Base-by-base conservation (phyloP, 257 asterid genomes). In the Anisodus acutangulus region DNA sequence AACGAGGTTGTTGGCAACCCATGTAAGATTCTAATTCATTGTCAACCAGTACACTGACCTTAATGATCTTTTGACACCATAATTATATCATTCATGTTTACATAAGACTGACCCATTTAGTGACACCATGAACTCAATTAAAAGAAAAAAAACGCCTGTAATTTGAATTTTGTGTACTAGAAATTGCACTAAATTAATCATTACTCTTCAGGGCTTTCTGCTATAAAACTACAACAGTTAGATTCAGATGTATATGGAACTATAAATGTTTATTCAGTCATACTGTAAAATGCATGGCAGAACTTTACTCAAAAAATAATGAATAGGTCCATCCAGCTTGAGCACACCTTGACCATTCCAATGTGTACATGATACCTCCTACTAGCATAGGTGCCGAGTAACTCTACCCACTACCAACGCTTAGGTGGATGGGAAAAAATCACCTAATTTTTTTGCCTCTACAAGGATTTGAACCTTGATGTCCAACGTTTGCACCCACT, bases 121-220 rank as follows among this genome's bases (percentile, higher is more conserved):
- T 71, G 79, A 71, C 58, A 71, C 58, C 79, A n/a, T 71, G 79
- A 41, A 71, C 47, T 35, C 81, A 51, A 11, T 49, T 5, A 49
- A 31, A 35, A 67, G n/a, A 35, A 37, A 37, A 5, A 26, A 76
- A 76, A 76, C 13, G 39, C 45, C 39, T 76, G 62, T 51, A 26
- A 76, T 53, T 76, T 51, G 62, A 76, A 12, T 51, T 72, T 45
- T 76, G 45, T 51, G 81, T 26, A 13, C 81, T 26, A 76, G 26
- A 51, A 76, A 51, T 76, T 57, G 26, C 81, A 76, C 81, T 76
- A 76, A 49, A 22, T 12, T 12, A 76, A 26, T 76, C 62, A 11
- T 47, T 19, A 74, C 80, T 76, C 81, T 51, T 76, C 47, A 53
- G 63, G 41, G 81, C 26, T 76, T 76, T 51, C 63, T 76, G 63